Percentiles rank a stretch among this genome's conserved stretches.
phyloP scores from a whole-genome alignment of 2,329 filamentous ascomycete species.

The Periconia sp. region DNA sequence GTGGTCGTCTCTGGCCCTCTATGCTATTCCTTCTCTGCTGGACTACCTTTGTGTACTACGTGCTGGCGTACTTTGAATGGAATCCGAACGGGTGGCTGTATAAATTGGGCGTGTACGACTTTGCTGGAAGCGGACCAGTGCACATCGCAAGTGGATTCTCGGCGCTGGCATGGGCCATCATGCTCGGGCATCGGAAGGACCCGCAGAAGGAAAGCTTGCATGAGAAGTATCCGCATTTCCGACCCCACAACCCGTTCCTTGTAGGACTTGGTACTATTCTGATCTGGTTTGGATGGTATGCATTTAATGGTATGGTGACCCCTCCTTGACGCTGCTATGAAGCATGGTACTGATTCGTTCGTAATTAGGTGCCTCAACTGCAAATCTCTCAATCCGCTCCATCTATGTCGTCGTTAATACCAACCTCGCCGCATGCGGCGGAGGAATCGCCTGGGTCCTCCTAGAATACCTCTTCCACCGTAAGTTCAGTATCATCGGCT shows the following conservation, averaged over 20 bases:
- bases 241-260: slow-evolving; percentile 75
- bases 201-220: slow-evolving; percentile 57
- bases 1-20: slow-evolving; percentile 33
- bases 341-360: background rate
- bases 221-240: slow-evolving; percentile 60
- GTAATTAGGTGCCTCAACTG: slow-evolving; percentile 42
- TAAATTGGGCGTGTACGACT: slow-evolving; percentile 72
- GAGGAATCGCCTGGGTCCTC: slow-evolving; percentile 60
- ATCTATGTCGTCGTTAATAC: slow-evolving; percentile 65
- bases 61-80: slow-evolving; percentile 79
- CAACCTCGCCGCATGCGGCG: slow-evolving; percentile 63
- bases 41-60: slow-evolving; percentile 45
- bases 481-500: slow-evolving; percentile 60
- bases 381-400: slow-evolving; percentile 59
- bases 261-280: slow-evolving; percentile 76
- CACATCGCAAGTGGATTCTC: slow-evolving; percentile 76
- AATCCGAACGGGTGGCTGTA: slow-evolving; percentile 75
- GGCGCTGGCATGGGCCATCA: slow-evolving; percentile 74
- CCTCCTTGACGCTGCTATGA: background rate
- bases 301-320: slow-evolving; percentile 48
- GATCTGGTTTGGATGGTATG: slow-evolving; percentile 46
- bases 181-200: slow-evolving; percentile 73
- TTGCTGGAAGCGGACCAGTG: slow-evolving; percentile 76
- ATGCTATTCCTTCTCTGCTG: slow-evolving; percentile 44
- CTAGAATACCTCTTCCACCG: slow-evolving; percentile 58